Conservation (phyloP, 306 rosid species). For the Oxytropis ochrocephala region DNA sequence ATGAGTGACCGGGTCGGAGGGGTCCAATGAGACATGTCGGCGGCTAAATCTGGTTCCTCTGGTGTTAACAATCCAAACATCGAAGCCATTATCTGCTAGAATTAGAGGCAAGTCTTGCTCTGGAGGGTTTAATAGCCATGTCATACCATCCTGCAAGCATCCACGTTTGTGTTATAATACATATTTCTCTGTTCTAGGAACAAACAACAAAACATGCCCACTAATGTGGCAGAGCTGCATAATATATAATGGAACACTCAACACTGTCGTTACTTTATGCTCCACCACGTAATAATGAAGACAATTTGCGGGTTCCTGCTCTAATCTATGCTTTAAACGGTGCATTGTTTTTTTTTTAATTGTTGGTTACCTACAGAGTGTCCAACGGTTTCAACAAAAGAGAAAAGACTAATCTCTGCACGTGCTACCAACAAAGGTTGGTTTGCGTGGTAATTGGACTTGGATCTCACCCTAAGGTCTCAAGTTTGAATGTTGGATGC, state of each 20-base stretch:
- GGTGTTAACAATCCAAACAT: slow-evolving; percentile 82
- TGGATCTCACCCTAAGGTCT: too few relatives aligned
- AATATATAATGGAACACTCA: background rate
- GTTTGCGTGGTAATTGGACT: too few relatives aligned
- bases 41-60: slow-evolving; percentile 85
- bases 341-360: too few relatives aligned
- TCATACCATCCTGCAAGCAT: slow-evolving; percentile 58
- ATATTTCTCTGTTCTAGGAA: background rate
- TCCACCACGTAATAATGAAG: background rate
- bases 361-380: too few relatives aligned
- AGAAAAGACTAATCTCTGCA: too few relatives aligned
- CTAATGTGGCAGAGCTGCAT: background rate
- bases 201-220: slow-evolving; percentile 17
- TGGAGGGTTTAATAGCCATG: slow-evolving; percentile 73
- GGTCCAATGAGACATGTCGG: slow-evolving; percentile 46
- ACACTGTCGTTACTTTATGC: background rate
- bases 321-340: too few relatives aligned
- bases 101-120: slow-evolving; percentile 71
- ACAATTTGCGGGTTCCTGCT: too few relatives aligned
- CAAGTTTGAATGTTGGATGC: too few relatives aligned
- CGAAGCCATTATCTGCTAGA: slow-evolving; percentile 72
- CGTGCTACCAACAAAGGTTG: too few relatives aligned
- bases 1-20: slow-evolving; percentile 28
- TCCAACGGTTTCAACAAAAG: too few relatives aligned
- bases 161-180: too few relatives aligned